Conservation (phyloP, 139 green algal genomes). For the Gonium pectorale region DNA sequence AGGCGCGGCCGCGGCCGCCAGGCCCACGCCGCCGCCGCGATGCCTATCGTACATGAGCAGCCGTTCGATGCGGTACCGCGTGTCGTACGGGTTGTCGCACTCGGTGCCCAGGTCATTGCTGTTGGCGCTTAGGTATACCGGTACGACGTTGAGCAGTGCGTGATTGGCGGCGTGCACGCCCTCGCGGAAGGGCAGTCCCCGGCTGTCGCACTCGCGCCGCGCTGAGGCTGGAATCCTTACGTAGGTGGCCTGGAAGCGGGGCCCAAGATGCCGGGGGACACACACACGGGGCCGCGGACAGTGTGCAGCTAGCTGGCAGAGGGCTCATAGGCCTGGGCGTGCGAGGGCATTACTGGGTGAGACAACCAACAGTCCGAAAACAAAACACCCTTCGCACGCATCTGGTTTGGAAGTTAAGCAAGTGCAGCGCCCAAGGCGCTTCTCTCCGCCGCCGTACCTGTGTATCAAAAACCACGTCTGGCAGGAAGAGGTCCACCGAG, state of each 20-base stretch:
- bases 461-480: conserved; percentile 87
- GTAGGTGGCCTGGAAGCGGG: conserved; percentile 73
- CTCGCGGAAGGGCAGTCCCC: conserved; percentile 76
- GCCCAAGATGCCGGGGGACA: neutral
- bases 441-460: too few relatives aligned
- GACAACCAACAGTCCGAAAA: too few relatives aligned
- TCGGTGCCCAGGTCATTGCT: conserved; percentile 50
- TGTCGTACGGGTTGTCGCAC: conserved; percentile 84
- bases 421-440: too few relatives aligned
- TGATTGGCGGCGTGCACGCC: conserved; percentile 90
- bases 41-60: conserved; percentile 95
- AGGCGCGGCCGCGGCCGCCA: conserved; percentile 70
- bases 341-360: too few relatives aligned
- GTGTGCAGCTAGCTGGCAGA: too few relatives aligned
- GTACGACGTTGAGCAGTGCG: conserved; percentile 91
- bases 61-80: conserved; percentile 87
- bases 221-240: conserved; percentile 81
- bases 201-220: conserved; percentile 45
- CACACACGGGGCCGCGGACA: too few relatives aligned
- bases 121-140: conserved; percentile 82
- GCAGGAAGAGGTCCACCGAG: conserved; percentile 90
- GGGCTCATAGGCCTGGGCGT: too few relatives aligned
- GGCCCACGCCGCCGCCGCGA: conserved; percentile 86
- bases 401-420: too few relatives aligned
- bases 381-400: too few relatives aligned